Evolutionary conservation across 805 yeast species (phyloP).

Genomic region (Candida boidinii): DNA sequence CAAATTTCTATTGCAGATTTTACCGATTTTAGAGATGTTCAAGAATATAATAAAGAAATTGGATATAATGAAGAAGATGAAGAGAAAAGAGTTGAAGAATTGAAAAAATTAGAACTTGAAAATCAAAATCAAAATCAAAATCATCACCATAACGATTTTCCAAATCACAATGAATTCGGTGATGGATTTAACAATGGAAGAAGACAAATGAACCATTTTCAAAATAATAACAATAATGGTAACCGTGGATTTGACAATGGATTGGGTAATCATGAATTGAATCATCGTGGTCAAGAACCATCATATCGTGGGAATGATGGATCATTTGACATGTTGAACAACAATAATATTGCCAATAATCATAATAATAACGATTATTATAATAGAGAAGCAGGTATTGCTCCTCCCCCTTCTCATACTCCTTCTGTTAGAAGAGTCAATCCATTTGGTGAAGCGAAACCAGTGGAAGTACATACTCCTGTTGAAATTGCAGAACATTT

Average conservation of each 20-base stretch:
- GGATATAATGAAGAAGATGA: constrained; percentile 20
- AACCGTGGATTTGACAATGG: too few species aligned
- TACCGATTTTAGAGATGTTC: constrained; percentile 29
- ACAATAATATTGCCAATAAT: neutral
- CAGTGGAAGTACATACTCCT: constrained; percentile 37
- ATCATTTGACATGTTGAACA: too few species aligned
- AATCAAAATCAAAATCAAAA: constrained; percentile 1
- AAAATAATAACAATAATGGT: too few species aligned
- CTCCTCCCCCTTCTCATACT: constrained; percentile 2
- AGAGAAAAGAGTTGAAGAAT: constrained; percentile 11
- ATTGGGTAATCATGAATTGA: too few species aligned
- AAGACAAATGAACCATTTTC: too few species aligned
- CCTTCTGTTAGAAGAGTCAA: constrained; percentile 35
- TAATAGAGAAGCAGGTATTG: neutral
- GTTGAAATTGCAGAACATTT: too few species aligned
- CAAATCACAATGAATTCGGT: too few species aligned
- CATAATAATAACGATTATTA: neutral
- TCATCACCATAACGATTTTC: constrained; percentile 1
- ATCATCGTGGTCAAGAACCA: too few species aligned
- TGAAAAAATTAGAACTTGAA: neutral
- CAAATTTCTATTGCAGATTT: constrained; percentile 27
- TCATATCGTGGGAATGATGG: too few species aligned
- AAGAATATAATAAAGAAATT: constrained; percentile 16
- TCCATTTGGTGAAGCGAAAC: constrained; percentile 78
- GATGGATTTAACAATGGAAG: too few species aligned